A percentile compares a stretch with the other conserved stretches of the same genome.
phyloP scores from a whole-genome alignment of 2,329 filamentous ascomycete genomes.

The Penicillium sclerotigenum region DNA sequence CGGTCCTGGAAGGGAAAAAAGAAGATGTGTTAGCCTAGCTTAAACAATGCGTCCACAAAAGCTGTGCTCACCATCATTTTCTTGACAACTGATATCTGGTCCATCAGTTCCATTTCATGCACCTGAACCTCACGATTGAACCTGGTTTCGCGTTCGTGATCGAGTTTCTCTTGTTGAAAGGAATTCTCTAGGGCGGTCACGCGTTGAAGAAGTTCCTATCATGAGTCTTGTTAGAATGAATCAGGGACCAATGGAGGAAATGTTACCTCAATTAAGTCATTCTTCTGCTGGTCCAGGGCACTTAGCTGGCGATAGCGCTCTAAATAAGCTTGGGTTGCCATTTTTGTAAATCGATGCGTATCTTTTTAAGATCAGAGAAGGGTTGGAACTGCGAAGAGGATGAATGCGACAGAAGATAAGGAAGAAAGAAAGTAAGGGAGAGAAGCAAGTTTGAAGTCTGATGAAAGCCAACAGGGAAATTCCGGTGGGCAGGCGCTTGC shows the following conservation, averaged over 20 bases:
- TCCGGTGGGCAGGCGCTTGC: slow-evolving; percentile 17
- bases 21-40: slow-evolving; percentile 6
- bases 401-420: slow-evolving; percentile 7
- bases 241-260: slow-evolving; percentile 7
- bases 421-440: slow-evolving; percentile 7
- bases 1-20: slow-evolving; percentile 40
- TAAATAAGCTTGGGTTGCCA: slow-evolving; percentile 35
- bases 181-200: slow-evolving; percentile 44
- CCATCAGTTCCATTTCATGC: slow-evolving; percentile 48
- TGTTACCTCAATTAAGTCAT: slow-evolving; percentile 47
- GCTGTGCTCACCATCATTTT: slow-evolving; percentile 43
- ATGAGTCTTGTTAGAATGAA: slow-evolving; percentile 18
- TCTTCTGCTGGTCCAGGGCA: slow-evolving; percentile 46
- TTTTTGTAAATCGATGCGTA: slow-evolving; percentile 15
- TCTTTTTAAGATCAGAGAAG: background rate
- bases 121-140: slow-evolving; percentile 49
- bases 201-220: slow-evolving; percentile 47
- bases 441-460: slow-evolving; percentile 6
- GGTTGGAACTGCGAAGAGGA: background rate
- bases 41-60: slow-evolving; percentile 1
- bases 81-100: slow-evolving; percentile 46
- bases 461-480: slow-evolving; percentile 7
- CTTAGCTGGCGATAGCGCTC: slow-evolving; percentile 47
- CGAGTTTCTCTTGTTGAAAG: slow-evolving; percentile 44
- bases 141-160: slow-evolving; percentile 48